Conservation (phyloP, 352 stramenopile genomes). For the Phytophthora citricola region DNA sequence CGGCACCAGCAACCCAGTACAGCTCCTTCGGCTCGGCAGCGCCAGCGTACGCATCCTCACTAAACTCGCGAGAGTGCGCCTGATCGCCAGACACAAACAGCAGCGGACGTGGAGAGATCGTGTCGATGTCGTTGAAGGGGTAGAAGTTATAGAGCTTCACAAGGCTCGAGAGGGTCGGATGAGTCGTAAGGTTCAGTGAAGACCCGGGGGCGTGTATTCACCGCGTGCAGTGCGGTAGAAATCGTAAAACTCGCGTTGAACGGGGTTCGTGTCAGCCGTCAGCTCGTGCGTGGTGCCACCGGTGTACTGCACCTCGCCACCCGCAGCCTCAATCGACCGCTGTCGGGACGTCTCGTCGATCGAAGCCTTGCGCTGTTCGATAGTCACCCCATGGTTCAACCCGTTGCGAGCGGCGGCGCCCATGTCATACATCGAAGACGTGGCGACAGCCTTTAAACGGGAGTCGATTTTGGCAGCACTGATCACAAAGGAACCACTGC, state of each 20-base stretch:
- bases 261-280: slow-evolving; percentile 5
- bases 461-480: slow-evolving; percentile 32
- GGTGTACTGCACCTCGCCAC: slow-evolving; percentile 14
- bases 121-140: slow-evolving; percentile 29
- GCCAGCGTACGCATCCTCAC: slow-evolving; percentile 18
- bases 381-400: slow-evolving; percentile 5
- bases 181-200: slow-evolving; percentile 10
- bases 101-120: slow-evolving; percentile 21
- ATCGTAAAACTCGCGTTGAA: slow-evolving; percentile 30
- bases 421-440: slow-evolving; percentile 30
- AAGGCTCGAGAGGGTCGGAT: slow-evolving; percentile 10
- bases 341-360: slow-evolving; percentile 8
- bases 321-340: slow-evolving; percentile 7
- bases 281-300: slow-evolving; percentile 14
- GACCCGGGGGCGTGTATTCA: slow-evolving; percentile 26
- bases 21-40: slow-evolving; percentile 26
- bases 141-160: slow-evolving; percentile 31
- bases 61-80: slow-evolving; percentile 29
- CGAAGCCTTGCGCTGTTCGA: slow-evolving; percentile 20
- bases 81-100: slow-evolving; percentile 20
- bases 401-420: slow-evolving; percentile 15
- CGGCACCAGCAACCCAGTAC: slow-evolving; percentile 13
- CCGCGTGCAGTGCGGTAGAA: slow-evolving; percentile 21
- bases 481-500: slow-evolving; percentile 23
- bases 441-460: slow-evolving; percentile 25